Conservation (phyloP, 441 rosid genomes). For the Sinapis alba region DNA sequence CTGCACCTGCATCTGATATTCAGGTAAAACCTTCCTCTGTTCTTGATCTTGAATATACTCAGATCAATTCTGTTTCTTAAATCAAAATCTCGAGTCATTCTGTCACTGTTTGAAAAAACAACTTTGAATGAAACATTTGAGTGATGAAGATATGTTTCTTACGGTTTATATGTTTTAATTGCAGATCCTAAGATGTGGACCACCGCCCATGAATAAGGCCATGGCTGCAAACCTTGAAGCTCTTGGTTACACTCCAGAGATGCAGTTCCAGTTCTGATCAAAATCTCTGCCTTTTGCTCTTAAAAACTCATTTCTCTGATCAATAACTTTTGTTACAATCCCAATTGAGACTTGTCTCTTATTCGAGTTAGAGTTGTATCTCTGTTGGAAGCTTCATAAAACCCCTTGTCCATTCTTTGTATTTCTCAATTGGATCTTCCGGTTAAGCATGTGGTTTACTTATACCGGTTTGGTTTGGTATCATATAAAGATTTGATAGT, state of each 20-base stretch:
- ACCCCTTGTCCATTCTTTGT: neutral
- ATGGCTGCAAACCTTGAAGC: conserved; percentile 72
- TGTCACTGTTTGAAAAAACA: neutral
- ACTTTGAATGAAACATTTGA: neutral
- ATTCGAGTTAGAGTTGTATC: conserved; percentile 26
- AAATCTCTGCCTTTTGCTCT: conserved; percentile 2
- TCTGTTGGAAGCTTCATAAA: neutral
- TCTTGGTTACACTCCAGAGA: conserved; percentile 64
- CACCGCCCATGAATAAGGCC: conserved; percentile 93
- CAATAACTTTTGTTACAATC: conserved; percentile 1
- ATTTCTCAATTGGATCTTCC: neutral
- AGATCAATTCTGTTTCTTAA: neutral
- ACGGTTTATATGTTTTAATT: neutral
- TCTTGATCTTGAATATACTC: conserved; percentile 8
- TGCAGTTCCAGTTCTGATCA: conserved; percentile 79
- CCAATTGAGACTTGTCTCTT: conserved; percentile 18
- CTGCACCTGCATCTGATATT: conserved; percentile 66
- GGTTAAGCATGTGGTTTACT: neutral
- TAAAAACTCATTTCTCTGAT: neutral
- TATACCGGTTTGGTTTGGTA: conserved; percentile 5
- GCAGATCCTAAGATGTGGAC: conserved; percentile 86
- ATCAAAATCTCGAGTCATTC: neutral
- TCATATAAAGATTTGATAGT: conserved; percentile 8
- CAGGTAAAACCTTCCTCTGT: conserved; percentile 44
- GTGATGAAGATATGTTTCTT: neutral